Evolutionary conservation across 192 early-diverging fungal genomes (phyloP), one percentile per base, ranked within the genome.

Genomic region (Funneliformis mosseae): DNA sequence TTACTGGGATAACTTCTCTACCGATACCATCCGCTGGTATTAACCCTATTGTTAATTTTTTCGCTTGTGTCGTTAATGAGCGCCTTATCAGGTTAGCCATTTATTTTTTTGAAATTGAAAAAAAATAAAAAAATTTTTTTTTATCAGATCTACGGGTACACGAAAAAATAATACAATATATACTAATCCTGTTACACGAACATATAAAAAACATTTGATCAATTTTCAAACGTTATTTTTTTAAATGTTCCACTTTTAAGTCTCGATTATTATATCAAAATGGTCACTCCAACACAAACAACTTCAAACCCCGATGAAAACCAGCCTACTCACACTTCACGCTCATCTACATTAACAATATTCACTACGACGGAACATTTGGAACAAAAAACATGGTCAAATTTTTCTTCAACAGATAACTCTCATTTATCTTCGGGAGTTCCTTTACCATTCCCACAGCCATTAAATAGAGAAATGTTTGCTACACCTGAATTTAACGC

Each of bases 1-100:
- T 61, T 86, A 92, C 92, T n/a, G 96, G 96, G 75, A 97, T 95
- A 80, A 98, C 98, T 88, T 99, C 98, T 72, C 90, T 88, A 76
- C 97, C 97, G 78, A 99, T 99, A 69, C 98, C 97, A 85, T 99
- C 98, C 45, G 95, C 97, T 14, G 97, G 98, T 82, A 98, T 95
- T 77, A 99, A 88, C 16, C 95, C 97, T 80, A 98, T 95, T 62
- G 90, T 96, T 55, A 96, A 83, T 23, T 86, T 83, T 84, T 89
- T 92, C 59, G 84, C 77, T 39, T 83, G 74, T 64, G 84, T 83
- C 21, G 83, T 41, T 27, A 88, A 80, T 11, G 83, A 66, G 50
- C 87, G 83, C 74, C 82, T 78, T 41, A 85, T 72, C 16, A 81
- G 59, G 41, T 77, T 80, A 81, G 80, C 83, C 86, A 85, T 33